A percentile compares a stretch with the other conserved stretches of the same genome.
These are phyloP conservation scores for Saccharomycopsis vini DNA, from an alignment of 805 yeast genomes.

Conservation along the genomic window DNA sequence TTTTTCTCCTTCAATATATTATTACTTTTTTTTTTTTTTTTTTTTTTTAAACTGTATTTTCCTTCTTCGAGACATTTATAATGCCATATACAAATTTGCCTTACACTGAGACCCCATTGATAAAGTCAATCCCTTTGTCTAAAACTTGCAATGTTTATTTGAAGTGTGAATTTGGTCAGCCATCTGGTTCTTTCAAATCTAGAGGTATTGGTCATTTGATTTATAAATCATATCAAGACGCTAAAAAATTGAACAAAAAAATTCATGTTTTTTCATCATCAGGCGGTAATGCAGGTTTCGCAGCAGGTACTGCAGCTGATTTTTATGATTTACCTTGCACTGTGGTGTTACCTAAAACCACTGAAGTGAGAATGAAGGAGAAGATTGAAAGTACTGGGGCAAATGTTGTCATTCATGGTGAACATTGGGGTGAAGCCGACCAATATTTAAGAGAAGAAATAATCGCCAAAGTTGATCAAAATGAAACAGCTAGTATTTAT, in stretches of 20 bases:
- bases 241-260: constrained; percentile 23
- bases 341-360: constrained; percentile 49
- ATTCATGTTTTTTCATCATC: constrained; percentile 42
- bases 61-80: too few relatives aligned
- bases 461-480: constrained; percentile 21
- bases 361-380: constrained; percentile 37
- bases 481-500: constrained; percentile 32
- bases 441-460: constrained; percentile 29
- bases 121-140: not conserved
- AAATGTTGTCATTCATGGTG: constrained; percentile 37
- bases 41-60: too few relatives aligned
- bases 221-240: constrained; percentile 26
- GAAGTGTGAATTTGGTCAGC: constrained; percentile 45
- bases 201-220: constrained; percentile 46
- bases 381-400: constrained; percentile 44
- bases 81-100: constrained; percentile 1
- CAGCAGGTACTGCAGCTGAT: constrained; percentile 41
- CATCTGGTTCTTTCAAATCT: constrained; percentile 49
- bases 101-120: not conserved
- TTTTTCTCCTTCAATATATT: too few relatives aligned
- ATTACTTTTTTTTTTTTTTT: too few relatives aligned
- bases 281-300: constrained; percentile 50
- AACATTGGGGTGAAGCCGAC: constrained; percentile 44
- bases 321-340: constrained; percentile 38
- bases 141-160: constrained; percentile 26